Percentiles rank a stretch among this genome's conserved stretches.
Evolutionary conservation across 73 alveolate species (phyloP).

Genomic region (Paramecium sexaurelia): DNA sequence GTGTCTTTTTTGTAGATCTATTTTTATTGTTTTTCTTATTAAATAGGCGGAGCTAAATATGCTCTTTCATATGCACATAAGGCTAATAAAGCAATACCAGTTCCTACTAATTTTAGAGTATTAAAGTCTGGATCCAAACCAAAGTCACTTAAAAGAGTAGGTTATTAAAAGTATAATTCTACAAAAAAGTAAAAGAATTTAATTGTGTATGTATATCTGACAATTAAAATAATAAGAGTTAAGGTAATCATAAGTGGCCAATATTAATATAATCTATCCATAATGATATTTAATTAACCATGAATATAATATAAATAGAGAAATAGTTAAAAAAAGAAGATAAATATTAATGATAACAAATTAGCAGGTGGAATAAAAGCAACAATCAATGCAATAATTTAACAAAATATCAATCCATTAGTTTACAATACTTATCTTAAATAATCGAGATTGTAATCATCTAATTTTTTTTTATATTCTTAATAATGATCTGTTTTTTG

Average conservation of each 20-base stretch:
- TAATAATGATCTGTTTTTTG: background rate
- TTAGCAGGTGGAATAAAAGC: conserved; percentile 59
- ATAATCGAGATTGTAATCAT: background rate
- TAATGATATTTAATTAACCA: background rate
- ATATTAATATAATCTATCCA: conserved; percentile 1
- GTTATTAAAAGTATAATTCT: conserved; percentile 31
- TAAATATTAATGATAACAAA: conserved; percentile 7
- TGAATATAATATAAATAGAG: conserved; percentile 10
- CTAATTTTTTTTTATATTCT: background rate
- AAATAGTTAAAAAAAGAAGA: conserved; percentile 11
- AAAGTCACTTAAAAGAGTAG: conserved; percentile 10
- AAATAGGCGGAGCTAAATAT: background rate
- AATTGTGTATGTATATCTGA: conserved; percentile 40
- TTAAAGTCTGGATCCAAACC: conserved; percentile 48
- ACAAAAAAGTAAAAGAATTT: conserved; percentile 12
- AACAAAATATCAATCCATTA: conserved; percentile 29
- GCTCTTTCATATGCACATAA: conserved; percentile 38
- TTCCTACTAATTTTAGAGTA: conserved; percentile 1
- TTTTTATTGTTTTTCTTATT: background rate
- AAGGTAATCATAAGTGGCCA: conserved; percentile 22
- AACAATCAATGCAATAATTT: background rate
- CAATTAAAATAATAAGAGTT: background rate
- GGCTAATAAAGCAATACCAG: conserved; percentile 28
- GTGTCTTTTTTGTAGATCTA: background rate
- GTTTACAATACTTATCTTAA: background rate